Evolutionary conservation across 2,329 filamentous ascomycete genomes (phyloP), one percentile per base, ranked within the genome.

Genomic region (Knoxdaviesia capensis): DNA sequence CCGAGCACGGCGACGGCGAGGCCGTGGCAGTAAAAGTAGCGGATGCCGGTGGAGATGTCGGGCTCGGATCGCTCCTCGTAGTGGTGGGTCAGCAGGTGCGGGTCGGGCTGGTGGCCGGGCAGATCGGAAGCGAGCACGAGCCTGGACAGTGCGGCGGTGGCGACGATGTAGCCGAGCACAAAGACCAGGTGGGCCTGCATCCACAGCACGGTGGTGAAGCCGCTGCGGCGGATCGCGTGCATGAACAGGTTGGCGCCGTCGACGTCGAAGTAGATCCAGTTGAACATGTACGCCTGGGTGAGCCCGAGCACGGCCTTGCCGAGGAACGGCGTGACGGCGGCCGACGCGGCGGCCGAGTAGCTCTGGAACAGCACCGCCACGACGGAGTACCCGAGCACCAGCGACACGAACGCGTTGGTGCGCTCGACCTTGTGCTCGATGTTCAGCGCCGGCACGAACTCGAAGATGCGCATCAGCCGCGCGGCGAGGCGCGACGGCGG

Each of bases 401-500:
- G 58, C 0, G 72, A 69, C 0, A 78, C 70, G 50, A 79, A 80
- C 0, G 74, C 74, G 44, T 71, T 71, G 31, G 69, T 78, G 6
- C 75, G 60, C 53, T 78, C 74, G 5, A 74, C 71, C 43, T 71
- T 67, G 53, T 80, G 75, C 54, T 79, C 75, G 47, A 79, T 79
- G 48, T 77, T 79, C 39, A 71, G 59, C 1, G 69, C 72, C 3
- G 72, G 74, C 42, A 64, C 68, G 53, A 76, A 77, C 47, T 77
- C 71, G 44, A 75, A 71, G 4, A 59, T 52, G 5, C 54, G 51
- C 7, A 51, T 50, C 9, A 66, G 40, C 5, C 48, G 41, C n/a
- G 44, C 48, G 36, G 47, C 51, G 7, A 52, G 34, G n/a, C 29
- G 43, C n/a, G 44, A 50, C 29, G 29, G 36, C n/a, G 36, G 11